Base-by-base conservation (phyloP, 1,139 yeast species). In the Suhomyces wounanorum region DNA sequence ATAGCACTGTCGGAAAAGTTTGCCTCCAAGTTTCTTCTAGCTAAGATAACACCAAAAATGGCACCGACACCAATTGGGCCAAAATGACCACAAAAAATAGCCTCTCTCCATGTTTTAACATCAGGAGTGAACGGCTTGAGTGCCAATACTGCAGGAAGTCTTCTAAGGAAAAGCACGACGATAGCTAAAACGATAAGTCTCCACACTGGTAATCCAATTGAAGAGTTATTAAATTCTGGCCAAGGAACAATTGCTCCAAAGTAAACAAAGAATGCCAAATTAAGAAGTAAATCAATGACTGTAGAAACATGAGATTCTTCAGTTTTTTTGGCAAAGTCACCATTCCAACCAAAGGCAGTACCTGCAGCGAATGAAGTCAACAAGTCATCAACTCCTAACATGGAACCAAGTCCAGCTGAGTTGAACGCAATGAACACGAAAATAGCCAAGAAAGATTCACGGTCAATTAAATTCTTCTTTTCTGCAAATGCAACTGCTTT, bases 61-160 rank as follows among this genome's bases (percentile, higher is more conserved):
- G 98, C 98, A 56, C 98, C 98, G 10, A 94, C 99, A 50, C 99
- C 99, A 65, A 94, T 90, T 9, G 99, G 99, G 43, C 99, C 99
- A 67, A 94, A 94, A 72, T 94, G 98, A 21, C 98, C 98, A 67
- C 96, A 92, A 64, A 94, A 91, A 8, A 94, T 65, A 0, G 97
- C 97, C 65, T 94, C 98, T 68, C 96, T 82, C 97, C 98, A 92
- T 35, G 94, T 84, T 60, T 89, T 84, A 42, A 94, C 83, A 67
- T 92, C 98, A 0, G 98, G 97, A n/a, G 89, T 87, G 14, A 92
- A 65, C 0, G 92, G 90, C 63, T 89, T 89, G 50, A 89, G 72
- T 0, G 83, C 81, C 48, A 92, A 64, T 43, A 92, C 91, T 0
- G 96, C 96, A 0, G 99, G 99, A 9, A 94, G 75, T 65, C 99